Conservation (phyloP, 495 filamentous ascomycete genomes). For the Penicillium tannophilum region DNA sequence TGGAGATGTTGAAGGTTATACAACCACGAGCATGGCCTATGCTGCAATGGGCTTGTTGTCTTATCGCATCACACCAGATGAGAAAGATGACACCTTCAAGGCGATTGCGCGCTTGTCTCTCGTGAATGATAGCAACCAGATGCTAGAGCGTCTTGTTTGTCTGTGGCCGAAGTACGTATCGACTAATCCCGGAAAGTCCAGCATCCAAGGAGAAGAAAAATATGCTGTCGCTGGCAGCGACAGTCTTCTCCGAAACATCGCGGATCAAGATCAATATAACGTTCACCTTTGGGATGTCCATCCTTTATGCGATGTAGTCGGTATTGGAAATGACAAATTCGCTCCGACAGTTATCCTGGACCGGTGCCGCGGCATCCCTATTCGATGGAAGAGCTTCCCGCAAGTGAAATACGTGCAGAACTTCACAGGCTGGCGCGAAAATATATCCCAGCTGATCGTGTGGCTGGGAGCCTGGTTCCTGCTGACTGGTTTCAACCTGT, state of each 20-base stretch:
- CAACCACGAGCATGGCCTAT: constrained; percentile 12
- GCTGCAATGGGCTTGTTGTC: constrained; percentile 14
- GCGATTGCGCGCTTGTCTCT: constrained; percentile 15
- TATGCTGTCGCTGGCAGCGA: constrained; percentile 9
- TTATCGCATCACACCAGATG: constrained; percentile 13
- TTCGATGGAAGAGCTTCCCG: constrained; percentile 21
- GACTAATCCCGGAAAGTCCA: background rate
- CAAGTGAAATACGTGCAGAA: constrained; percentile 15
- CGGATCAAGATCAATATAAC: constrained; percentile 17
- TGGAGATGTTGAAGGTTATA: constrained; percentile 9
- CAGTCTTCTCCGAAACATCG: constrained; percentile 16
- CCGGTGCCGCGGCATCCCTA: constrained; percentile 18
- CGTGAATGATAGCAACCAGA: constrained; percentile 14
- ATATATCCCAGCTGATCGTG: constrained; percentile 9
- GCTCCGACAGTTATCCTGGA: constrained; percentile 18
- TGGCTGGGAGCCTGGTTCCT: constrained; percentile 15
- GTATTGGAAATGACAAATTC: constrained; percentile 16
- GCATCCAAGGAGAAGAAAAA: background rate
- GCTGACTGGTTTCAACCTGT: constrained; percentile 8
- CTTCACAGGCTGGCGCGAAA: constrained; percentile 9
- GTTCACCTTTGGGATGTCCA: constrained; percentile 19
- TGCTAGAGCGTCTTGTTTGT: constrained; percentile 12
- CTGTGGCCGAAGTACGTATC: constrained; percentile 2
- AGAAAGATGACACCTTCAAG: constrained; percentile 9
- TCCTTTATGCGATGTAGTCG: constrained; percentile 15